Conservation (phyloP, 2,329 filamentous ascomycete genomes). For the Colletotrichum musicola region DNA sequence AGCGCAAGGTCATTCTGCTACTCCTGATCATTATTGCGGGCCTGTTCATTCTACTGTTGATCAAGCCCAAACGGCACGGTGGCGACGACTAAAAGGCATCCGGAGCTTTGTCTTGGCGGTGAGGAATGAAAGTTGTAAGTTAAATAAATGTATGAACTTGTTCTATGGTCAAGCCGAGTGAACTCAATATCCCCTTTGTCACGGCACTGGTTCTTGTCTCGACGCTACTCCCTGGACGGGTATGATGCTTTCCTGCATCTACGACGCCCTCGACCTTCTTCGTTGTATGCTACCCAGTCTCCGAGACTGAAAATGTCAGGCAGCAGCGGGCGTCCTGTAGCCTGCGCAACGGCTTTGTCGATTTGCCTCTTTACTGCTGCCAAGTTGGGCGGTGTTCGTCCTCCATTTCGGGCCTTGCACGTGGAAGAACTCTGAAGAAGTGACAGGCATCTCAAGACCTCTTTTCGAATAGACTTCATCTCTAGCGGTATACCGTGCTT, state of each 20-base stretch:
- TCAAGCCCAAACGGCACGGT: conserved; percentile 77
- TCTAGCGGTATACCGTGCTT: conserved; percentile 53
- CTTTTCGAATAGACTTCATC: conserved; percentile 11
- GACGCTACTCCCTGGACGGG: background rate
- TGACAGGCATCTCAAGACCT: conserved; percentile 33
- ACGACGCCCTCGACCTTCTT: background rate
- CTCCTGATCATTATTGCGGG: conserved; percentile 86
- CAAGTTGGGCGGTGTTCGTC: background rate
- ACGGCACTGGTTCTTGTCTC: background rate
- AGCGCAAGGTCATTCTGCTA: conserved; percentile 93
- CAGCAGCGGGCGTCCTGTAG: background rate
- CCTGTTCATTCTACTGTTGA: conserved; percentile 84
- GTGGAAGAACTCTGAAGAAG: background rate
- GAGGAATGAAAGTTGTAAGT: conserved; percentile 40
- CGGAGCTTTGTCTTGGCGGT: background rate
- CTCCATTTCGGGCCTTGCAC: background rate
- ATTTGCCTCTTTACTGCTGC: conserved; percentile 10
- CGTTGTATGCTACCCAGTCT: conserved; percentile 1
- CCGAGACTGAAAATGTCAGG: conserved; percentile 1
- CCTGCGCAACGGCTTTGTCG: conserved; percentile 4
- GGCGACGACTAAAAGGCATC: conserved; percentile 42
- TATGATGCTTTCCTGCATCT: background rate
- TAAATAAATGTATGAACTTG: conserved; percentile 43
- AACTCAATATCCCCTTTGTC: conserved; percentile 1
- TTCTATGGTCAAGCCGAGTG: conserved; percentile 39